Evolutionary conservation across 441 rosid species (phyloP).

Genomic region (Capsella rubella): DNA sequence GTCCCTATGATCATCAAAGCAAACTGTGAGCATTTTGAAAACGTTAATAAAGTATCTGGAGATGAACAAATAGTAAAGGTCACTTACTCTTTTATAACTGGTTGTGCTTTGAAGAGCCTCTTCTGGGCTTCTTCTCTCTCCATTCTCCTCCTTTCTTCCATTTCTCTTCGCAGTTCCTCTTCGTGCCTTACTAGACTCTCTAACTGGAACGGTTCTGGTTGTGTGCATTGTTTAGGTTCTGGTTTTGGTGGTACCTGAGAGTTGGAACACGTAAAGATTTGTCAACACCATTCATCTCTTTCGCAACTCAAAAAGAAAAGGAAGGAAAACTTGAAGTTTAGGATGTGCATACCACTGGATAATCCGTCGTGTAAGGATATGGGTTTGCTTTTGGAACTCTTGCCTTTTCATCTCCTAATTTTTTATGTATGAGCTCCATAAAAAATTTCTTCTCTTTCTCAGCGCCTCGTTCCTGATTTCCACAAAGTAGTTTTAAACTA

Average conservation of each 20-base stretch:
- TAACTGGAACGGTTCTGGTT: conserved; percentile 87
- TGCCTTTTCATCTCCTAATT: conserved; percentile 75
- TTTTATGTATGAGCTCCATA: conserved; percentile 64
- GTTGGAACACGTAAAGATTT: conserved; percentile 22
- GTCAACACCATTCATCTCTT: conserved; percentile 25
- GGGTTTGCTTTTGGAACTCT: conserved; percentile 87
- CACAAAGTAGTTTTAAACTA: conserved; percentile 10
- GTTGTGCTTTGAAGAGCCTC: conserved; percentile 85
- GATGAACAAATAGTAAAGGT: conserved; percentile 1
- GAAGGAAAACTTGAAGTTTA: not conserved
- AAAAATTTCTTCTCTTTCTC: conserved; percentile 79
- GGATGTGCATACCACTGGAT: conserved; percentile 75
- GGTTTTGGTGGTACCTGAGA: conserved; percentile 72
- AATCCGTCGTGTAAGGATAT: conserved; percentile 96
- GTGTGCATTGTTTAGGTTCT: conserved; percentile 83
- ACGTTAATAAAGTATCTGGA: not conserved
- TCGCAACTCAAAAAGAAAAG: conserved; percentile 9
- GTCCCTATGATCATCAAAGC: conserved; percentile 78
- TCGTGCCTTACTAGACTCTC: conserved; percentile 91
- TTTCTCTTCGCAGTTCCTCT: conserved; percentile 84
- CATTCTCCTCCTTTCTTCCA: conserved; percentile 74
- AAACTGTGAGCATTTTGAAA: conserved; percentile 43
- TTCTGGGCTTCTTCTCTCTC: conserved; percentile 79
- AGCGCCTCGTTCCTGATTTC: conserved; percentile 88
- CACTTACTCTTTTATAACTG: conserved; percentile 78